These are phyloP conservation scores for Polysphondylium violaceum DNA, from an alignment of 78 protist species.

Conservation along the genomic window DNA sequence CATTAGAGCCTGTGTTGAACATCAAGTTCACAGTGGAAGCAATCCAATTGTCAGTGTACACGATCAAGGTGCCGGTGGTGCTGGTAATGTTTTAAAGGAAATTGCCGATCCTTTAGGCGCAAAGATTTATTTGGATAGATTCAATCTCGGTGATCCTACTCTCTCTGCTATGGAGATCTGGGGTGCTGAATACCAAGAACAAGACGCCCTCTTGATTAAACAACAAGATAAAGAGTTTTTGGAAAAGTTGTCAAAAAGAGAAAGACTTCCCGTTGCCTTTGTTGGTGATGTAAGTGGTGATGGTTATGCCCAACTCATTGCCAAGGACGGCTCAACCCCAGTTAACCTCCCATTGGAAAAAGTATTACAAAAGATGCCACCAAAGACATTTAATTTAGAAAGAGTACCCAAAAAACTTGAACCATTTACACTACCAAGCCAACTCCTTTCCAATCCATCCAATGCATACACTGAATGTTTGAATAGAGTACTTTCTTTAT, in stretches of 20 bases:
- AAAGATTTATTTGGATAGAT: conserved; percentile 54
- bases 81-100: conserved; percentile 92
- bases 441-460: not conserved
- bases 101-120: conserved; percentile 89
- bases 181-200: conserved; percentile 95
- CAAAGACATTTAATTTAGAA: conserved; percentile 78
- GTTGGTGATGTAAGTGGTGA: conserved; percentile 90
- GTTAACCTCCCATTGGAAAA: conserved; percentile 83
- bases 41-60: conserved; percentile 94
- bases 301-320: conserved; percentile 72
- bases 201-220: conserved; percentile 81
- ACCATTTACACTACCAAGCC: conserved; percentile 45
- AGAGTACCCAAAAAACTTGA: not conserved
- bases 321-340: conserved; percentile 45
- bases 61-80: conserved; percentile 94
- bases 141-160: conserved; percentile 80
- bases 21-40: conserved; percentile 59
- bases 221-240: conserved; percentile 40
- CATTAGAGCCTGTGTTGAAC: conserved; percentile 90
- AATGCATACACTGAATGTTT: not conserved
- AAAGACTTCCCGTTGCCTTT: conserved; percentile 79
- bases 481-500: conserved; percentile 84
- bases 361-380: conserved; percentile 86
- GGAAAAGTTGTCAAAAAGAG: conserved; percentile 77
- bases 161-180: conserved; percentile 91